Conservation (phyloP, 441 rosid genomes). For the Erodium texanum region DNA sequence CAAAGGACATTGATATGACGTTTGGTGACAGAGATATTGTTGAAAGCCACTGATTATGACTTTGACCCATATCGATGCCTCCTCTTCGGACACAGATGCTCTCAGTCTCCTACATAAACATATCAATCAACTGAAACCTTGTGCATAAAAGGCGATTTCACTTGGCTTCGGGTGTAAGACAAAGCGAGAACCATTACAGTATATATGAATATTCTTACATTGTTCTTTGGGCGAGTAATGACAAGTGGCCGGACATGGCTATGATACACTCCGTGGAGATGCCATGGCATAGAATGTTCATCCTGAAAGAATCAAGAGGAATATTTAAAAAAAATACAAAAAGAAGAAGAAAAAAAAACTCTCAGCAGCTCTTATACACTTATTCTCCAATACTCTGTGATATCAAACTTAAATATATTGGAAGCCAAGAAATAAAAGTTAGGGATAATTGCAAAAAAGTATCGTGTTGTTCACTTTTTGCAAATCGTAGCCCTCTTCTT, state of each 20-base stretch:
- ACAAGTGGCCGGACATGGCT: constrained; percentile 34
- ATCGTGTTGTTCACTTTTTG: no score
- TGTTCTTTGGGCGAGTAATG: constrained; percentile 42
- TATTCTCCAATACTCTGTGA: not conserved
- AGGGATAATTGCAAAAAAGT: no score
- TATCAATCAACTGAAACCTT: constrained; percentile 1
- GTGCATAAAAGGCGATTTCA: not conserved
- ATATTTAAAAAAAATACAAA: not conserved
- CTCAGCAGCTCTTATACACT: not conserved
- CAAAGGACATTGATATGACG: constrained; percentile 85
- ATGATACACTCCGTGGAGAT: constrained; percentile 31
- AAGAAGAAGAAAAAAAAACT: no score
- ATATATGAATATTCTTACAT: constrained; percentile 32
- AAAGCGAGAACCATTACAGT: not conserved
- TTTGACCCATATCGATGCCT: constrained; percentile 59
- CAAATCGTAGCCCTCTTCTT: no score
- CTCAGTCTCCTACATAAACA: constrained; percentile 37
- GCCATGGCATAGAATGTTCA: constrained; percentile 31
- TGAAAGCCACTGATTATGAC: constrained; percentile 81
- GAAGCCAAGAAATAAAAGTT: not conserved
- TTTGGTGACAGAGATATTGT: constrained; percentile 67
- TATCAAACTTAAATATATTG: not conserved
- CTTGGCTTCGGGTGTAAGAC: not conserved
- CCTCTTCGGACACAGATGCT: constrained; percentile 56
- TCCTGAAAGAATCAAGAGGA: constrained; percentile 36